Conservation (phyloP, 768 basidiomycete genomes). For the Podaxis sp. region DNA sequence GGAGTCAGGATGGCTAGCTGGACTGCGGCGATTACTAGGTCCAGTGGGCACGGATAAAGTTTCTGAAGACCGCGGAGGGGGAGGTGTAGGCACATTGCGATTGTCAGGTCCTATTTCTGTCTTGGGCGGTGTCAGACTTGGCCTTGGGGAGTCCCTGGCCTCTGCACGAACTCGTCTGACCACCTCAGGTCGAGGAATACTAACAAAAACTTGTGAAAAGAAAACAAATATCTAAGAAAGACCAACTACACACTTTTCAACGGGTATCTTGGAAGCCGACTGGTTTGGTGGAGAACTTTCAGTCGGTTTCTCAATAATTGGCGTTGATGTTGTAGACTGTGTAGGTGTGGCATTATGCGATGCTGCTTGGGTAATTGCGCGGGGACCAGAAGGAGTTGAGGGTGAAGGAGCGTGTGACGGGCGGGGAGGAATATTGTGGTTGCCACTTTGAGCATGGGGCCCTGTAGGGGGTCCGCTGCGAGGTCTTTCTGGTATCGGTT, state of each 20-base stretch:
- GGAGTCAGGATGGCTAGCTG: constrained; percentile 3
- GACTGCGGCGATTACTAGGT: constrained; percentile 11
- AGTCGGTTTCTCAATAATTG: not conserved
- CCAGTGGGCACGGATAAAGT: constrained; percentile 8
- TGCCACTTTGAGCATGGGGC: constrained; percentile 8
- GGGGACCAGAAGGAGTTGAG: constrained; percentile 47
- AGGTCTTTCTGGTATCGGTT: constrained; percentile 34
- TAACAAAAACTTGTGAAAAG: constrained; percentile 21
- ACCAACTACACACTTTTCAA: constrained; percentile 52
- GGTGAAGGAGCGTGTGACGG: constrained; percentile 24
- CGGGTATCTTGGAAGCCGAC: constrained; percentile 39
- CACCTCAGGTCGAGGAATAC: constrained; percentile 76
- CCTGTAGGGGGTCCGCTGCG: constrained; percentile 22
- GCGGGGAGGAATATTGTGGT: constrained; percentile 22
- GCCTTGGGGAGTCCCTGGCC: constrained; percentile 30
- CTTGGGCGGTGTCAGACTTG: constrained; percentile 14
- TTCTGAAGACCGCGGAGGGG: constrained; percentile 12
- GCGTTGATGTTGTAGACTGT: constrained; percentile 19
- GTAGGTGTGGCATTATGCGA: constrained; percentile 22
- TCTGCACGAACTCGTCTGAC: constrained; percentile 57
- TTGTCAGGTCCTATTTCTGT: constrained; percentile 10
- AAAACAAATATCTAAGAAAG: not conserved
- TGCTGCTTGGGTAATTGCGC: constrained; percentile 39
- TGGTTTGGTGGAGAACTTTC: not conserved
- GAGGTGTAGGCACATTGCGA: constrained; percentile 6